Conservation (phyloP, 306 rosid species). For the Luffa aegyptiaca region DNA sequence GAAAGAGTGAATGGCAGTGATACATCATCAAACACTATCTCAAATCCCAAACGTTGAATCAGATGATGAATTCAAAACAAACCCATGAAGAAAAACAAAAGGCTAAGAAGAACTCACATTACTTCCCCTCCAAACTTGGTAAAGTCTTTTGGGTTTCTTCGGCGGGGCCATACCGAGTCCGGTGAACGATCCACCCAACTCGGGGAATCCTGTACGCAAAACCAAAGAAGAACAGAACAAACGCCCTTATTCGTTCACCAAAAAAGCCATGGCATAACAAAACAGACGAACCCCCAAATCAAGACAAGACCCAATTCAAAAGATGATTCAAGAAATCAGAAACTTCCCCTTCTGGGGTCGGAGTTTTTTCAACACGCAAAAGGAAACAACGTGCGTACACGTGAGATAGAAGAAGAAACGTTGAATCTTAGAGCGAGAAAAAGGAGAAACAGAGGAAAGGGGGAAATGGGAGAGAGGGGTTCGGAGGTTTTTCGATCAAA, state of each 20-base stretch:
- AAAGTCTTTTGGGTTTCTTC: slow-evolving; percentile 44
- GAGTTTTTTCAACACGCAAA: not conserved
- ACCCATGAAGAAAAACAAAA: not conserved
- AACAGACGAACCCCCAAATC: not conserved
- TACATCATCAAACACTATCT: not conserved
- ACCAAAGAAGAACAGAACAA: not conserved
- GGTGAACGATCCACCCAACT: slow-evolving; percentile 31
- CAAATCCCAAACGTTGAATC: not conserved
- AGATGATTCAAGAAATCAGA: slow-evolving; percentile 8
- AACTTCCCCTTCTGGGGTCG: slow-evolving; percentile 16
- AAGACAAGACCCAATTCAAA: slow-evolving; percentile 1
- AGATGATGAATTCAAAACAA: slow-evolving; percentile 14
- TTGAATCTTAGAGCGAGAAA: slow-evolving; percentile 13
- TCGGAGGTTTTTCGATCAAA: slow-evolving; percentile 15
- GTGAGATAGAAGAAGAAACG: slow-evolving; percentile 9
- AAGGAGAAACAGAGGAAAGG: not conserved
- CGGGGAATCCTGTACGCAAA: slow-evolving; percentile 13
- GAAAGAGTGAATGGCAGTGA: not conserved
- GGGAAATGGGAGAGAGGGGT: not conserved
- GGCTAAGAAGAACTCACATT: slow-evolving; percentile 50
- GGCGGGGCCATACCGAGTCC: slow-evolving; percentile 23
- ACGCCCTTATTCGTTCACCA: slow-evolving; percentile 12
- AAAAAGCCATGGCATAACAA: slow-evolving; percentile 18
- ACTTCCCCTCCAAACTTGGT: slow-evolving; percentile 87
- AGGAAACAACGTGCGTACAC: not conserved